Evolutionary conservation across 2,329 filamentous ascomycete species (phyloP).

Genomic region (Colletotrichum sublineola): DNA sequence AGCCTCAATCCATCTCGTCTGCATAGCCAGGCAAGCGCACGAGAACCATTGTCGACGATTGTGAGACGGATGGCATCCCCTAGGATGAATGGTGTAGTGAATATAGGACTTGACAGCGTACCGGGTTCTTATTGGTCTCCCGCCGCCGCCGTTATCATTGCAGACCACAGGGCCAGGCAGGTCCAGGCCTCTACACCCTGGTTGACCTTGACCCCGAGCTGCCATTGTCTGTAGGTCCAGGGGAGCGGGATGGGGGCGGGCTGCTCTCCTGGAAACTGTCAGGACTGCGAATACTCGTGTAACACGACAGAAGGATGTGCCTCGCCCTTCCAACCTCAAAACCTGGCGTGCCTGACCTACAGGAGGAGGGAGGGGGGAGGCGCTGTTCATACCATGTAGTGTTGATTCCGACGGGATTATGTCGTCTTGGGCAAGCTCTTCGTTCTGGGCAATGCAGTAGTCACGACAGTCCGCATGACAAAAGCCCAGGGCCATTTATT

Average conservation of each 20-base stretch:
- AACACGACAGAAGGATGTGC: conserved; percentile 3
- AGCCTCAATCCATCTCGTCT: background rate
- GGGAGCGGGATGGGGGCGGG: background rate
- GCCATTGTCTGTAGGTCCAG: background rate
- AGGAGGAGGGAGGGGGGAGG: background rate
- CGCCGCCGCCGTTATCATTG: background rate
- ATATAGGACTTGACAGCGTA: background rate
- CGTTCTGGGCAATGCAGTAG: background rate
- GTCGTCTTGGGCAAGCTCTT: background rate
- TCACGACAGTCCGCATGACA: background rate
- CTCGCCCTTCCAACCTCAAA: background rate
- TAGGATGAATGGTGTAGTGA: background rate
- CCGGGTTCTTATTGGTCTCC: background rate
- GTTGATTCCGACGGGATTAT: background rate
- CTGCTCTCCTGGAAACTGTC: conserved; percentile 6
- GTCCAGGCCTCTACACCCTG: background rate
- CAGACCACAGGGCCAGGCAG: background rate
- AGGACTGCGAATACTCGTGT: conserved; percentile 16
- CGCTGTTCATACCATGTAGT: background rate
- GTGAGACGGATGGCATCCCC: background rate
- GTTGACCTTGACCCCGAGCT: background rate
- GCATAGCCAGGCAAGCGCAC: background rate
- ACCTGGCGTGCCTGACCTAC: background rate
- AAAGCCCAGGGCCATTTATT: background rate
- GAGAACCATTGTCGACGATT: background rate